Conservation (phyloP, 345 rosid genomes). For the Eucalyptus coolabah region DNA sequence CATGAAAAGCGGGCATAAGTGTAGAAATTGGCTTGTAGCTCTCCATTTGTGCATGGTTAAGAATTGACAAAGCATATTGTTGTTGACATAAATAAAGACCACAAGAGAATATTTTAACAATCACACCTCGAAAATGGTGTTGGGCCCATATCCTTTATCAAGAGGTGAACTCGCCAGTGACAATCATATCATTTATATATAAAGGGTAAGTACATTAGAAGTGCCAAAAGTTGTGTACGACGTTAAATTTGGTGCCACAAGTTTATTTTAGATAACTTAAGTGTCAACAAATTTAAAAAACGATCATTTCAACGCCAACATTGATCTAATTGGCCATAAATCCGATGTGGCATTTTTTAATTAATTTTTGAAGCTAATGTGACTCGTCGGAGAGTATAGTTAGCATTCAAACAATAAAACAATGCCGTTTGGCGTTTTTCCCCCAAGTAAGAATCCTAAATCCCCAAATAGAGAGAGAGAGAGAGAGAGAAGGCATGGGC, state of each 20-base stretch:
- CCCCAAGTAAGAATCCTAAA: no score
- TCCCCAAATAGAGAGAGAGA: no score
- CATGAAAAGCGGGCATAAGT: background rate
- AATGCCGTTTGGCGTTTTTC: rapidly evolving
- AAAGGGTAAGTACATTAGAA: rapidly evolving
- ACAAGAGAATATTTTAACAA: background rate
- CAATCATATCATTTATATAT: background rate
- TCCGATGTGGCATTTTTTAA: rapidly evolving
- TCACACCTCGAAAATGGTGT: background rate
- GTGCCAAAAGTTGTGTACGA: rapidly evolving
- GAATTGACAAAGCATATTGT: background rate
- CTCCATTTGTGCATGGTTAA: background rate
- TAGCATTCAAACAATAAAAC: rapidly evolving
- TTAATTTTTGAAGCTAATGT: rapidly evolving
- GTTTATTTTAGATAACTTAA: no score
- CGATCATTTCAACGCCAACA: rapidly evolving
- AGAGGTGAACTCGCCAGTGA: background rate
- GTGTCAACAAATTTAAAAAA: no score
- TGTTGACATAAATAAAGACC: background rate
- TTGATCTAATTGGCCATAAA: rapidly evolving
- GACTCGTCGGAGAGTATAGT: rapidly evolving
- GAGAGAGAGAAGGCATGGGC: no score
- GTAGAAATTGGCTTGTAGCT: background rate
- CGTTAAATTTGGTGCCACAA: rapidly evolving
- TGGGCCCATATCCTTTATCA: background rate